Base-by-base conservation (phyloP, 164 flowering plant genomes). In the Protea cynaroides region DNA sequence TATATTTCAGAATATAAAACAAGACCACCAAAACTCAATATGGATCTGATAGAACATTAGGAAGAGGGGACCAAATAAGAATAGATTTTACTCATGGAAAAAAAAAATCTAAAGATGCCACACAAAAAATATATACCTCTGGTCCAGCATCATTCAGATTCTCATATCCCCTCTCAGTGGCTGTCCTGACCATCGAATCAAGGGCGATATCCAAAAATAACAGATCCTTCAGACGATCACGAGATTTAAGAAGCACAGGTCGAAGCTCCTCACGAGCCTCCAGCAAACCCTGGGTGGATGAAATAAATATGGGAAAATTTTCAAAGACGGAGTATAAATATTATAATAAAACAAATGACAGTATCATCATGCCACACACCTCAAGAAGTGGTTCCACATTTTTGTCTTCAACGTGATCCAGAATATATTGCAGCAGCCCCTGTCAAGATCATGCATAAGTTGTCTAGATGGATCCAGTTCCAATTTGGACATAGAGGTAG, bases 141-240 rank as follows among this genome's bases (percentile, higher is more conserved):
- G 97, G 92, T 60, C 81, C 83, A 68, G 91, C 89, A 72, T 79
- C 70, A 69, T 83, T 89, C 69, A 94, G 73, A 77, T 82, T 93
- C 75, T 89, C 96, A 59, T 88, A 91, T 37, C 96, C 96, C 82
- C 99, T 86, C 69, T 94, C 99, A 63, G 88, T 74, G 62, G 85
- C 93, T 68, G 96, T 94, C 73, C 99, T 85, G 55, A 89, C 96
- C 50, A 92, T 78, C 44, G 99, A 89, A 72, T 94, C 99, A 61
- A 94, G 93, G 40, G 97, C 91, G 77, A 91, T 77, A 74, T 94
- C 99, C 83, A 94, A 82, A 80, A 94, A 94, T 56, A 94, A 68
- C 64, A 94, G 84, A 81, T 94, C 99, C 76, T 78, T 89, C 47
- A 94, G 73, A 43, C 99, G 93, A 69, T 82, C 76, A 60, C 74